Evolutionary conservation across 495 filamentous ascomycete species (phyloP), one percentile per base, ranked within the genome.

Genomic region (Cairneyella variabilis): DNA sequence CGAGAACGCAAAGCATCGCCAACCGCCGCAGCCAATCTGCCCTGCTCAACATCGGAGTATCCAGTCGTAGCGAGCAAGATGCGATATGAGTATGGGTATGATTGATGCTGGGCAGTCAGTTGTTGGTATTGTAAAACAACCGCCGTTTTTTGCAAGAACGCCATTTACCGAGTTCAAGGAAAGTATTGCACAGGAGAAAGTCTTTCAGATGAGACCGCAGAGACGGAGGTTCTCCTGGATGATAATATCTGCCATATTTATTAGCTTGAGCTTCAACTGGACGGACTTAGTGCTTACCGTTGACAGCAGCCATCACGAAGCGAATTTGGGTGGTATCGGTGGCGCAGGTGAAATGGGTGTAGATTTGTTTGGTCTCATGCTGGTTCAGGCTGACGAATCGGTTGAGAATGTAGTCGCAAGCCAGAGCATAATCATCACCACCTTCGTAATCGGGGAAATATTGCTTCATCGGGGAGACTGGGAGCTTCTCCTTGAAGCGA

Each of bases 291-390:
- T n/a, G 37, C 87, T 66, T 82, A 97, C 92, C 92, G 77, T 98
- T 98, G 61, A 98, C 93, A 30, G 93, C 93, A 45, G 95, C 93
- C 93, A 98, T 98, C 71, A 98, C 93, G 79, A 98, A 98, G 54
- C 95, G 89, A 61, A 98, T 98, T 69, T 98, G 93, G 62, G 88
- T 91, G 25, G 93, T 98, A 69, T 98, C 93, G 22, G 93, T 97
- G 23, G 93, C 93, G 66, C 95, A 97, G 50, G 93, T 98, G 76
- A 97, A 97, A 73, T 98, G 92, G 42, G 95, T 97, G 75, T 98
- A 98, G 71, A 98, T 97, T 69, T 98, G 93, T 78, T 98, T 98
- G 51, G 91, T 95, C 73, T 96, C 93, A 66, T 95, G 91, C 70
- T 97, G 93, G 75, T 97, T 97, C 59, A 98, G 76, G 65, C 89